Base-by-base conservation (phyloP, 2,329 filamentous ascomycete species). In the Penicillium psychrosexuale region DNA sequence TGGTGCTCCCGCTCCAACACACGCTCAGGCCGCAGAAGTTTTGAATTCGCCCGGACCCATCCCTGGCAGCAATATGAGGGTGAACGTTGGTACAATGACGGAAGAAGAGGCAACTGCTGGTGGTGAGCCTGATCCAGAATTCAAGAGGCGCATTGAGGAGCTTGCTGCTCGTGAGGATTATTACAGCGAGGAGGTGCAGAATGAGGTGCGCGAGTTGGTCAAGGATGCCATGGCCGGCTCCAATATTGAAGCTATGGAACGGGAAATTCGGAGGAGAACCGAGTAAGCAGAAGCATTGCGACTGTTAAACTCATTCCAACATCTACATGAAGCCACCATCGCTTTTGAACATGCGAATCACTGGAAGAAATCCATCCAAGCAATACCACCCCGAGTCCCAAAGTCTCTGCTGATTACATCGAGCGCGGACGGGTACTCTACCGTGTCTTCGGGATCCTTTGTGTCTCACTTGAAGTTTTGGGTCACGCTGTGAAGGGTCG, bases 71-170 rank as follows among this genome's bases (percentile, higher is more conserved):
- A 39, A 91, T 28, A 79, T 97, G 57, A 82, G 84, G 46, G 80
- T 99, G 57, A 89, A 89, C 31, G 74, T 97, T 54, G 88, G 88
- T 44, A 89, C 88, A 2, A 86, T 94, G 79, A 79, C 82, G 6
- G 82, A 87, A 63, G 72, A 73, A 62, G 68, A 73, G 34, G 78
- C 72, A 0, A 78, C 84, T 42, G 84, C 84, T 12, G 82, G 83
- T 7, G 80, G 80, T 37, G 84, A 86, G 55, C 83, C 87, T 8
- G 91, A 97, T 69, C 85, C 90, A 1, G 91, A 92, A 62, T 90
- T 99, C 62, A 85, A 88, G 68, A 81, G 88, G 62, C 82, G 90
- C 50, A 97, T 99, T 68, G 91, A 97, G 67, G 89, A 96, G 73
- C 76, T 99, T 56, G 92, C 94, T 2, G 82, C 87, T 34, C 82